Conservation (phyloP, 768 basidiomycete genomes). For the Gloeopeniophorella convolvens region DNA sequence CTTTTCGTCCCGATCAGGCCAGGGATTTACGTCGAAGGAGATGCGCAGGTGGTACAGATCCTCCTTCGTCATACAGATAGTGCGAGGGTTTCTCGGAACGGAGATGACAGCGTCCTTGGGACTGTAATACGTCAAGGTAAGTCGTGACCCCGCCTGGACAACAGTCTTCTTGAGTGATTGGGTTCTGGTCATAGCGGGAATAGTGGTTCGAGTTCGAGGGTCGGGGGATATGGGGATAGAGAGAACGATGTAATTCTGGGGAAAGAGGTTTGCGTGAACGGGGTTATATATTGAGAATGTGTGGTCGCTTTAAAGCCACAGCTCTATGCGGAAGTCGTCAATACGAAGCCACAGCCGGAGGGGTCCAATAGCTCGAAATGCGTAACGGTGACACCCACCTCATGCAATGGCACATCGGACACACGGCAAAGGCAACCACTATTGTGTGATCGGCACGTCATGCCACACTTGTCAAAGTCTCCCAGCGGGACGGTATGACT, state of each 20-base stretch:
- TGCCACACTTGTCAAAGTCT: no score
- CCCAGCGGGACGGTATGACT: no score
- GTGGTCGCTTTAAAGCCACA: conserved; percentile 14
- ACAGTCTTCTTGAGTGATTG: conserved; percentile 13
- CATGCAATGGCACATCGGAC: neutral
- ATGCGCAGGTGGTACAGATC: conserved; percentile 5
- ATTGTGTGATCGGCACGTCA: no score
- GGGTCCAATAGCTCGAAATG: conserved; percentile 6
- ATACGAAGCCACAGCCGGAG: conserved; percentile 17
- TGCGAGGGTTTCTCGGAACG: conserved; percentile 12
- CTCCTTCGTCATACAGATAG: conserved; percentile 12
- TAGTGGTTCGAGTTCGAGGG: neutral
- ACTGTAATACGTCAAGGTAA: neutral
- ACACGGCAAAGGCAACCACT: conserved; percentile 3
- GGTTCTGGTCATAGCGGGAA: conserved; percentile 9
- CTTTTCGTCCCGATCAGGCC: conserved; percentile 15
- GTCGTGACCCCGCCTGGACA: conserved; percentile 3
- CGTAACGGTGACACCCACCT: conserved; percentile 7
- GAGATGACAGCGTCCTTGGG: conserved; percentile 3
- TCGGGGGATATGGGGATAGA: no score
- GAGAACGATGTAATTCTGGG: no score
- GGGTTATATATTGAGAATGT: conserved; percentile 14
- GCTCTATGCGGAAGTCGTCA: conserved; percentile 12
- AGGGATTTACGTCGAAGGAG: conserved; percentile 13
- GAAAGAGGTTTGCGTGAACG: neutral